Conservation (phyloP, 768 basidiomycete genomes). For the Rhodocollybia butyracea region DNA sequence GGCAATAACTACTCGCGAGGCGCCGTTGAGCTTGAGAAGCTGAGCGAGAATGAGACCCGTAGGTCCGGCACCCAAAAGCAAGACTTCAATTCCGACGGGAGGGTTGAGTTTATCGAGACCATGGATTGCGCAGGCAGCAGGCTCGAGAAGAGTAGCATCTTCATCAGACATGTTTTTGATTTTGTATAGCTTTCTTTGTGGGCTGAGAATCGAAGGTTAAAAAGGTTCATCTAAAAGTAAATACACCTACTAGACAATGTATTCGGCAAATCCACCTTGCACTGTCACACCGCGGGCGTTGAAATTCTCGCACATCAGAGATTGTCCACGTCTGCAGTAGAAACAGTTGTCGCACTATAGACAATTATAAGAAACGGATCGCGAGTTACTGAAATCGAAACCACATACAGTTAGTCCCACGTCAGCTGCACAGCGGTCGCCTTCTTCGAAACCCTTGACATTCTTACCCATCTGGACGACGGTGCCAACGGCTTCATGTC, state of each 20-base stretch:
- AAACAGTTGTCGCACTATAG: constrained; percentile 79
- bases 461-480: constrained; percentile 76
- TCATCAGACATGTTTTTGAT: constrained; percentile 85
- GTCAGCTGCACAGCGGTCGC: constrained; percentile 85
- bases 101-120: constrained; percentile 86
- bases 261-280: constrained; percentile 89
- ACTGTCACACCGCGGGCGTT: constrained; percentile 73
- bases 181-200: constrained; percentile 79
- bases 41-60: constrained; percentile 77
- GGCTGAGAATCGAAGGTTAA: constrained; percentile 30
- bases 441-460: constrained; percentile 70
- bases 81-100: constrained; percentile 79
- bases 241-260: constrained; percentile 69
- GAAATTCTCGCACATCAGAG: constrained; percentile 83
- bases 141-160: constrained; percentile 85
- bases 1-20: constrained; percentile 63
- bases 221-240: background rate
- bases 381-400: background rate
- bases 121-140: constrained; percentile 89
- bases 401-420: constrained; percentile 62
- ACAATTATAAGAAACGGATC: background rate
- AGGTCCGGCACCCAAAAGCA: constrained; percentile 87
- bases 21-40: constrained; percentile 74
- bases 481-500: constrained; percentile 72
- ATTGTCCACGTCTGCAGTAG: constrained; percentile 83